Conservation (phyloP, 2,329 filamentous ascomycete species). For the Xylariales sp. region DNA sequence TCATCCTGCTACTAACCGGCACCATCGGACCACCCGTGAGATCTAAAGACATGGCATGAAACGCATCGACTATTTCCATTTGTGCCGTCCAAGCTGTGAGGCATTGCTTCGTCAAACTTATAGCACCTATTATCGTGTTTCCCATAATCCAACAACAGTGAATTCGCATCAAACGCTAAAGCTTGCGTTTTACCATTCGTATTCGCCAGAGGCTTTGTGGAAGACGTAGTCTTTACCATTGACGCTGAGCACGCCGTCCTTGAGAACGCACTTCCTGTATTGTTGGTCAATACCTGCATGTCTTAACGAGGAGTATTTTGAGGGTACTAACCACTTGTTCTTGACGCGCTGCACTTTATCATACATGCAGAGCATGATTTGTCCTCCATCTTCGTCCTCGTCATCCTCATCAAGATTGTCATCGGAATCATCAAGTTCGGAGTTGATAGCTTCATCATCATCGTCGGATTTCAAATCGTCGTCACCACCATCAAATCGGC, state of each 20-base stretch:
- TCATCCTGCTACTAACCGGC: no score
- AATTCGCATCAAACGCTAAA: no score
- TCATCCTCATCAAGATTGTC: slow-evolving; percentile 81
- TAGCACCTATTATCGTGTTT: no score
- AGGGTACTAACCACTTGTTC: slow-evolving; percentile 83
- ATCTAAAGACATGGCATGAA: no score
- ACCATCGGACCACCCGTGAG: no score
- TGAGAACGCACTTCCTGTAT: slow-evolving; percentile 89
- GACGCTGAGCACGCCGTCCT: slow-evolving; percentile 91
- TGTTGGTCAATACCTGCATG: slow-evolving; percentile 14
- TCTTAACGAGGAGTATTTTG: no score
- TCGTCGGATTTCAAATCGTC: slow-evolving; percentile 63
- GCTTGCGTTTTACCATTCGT: slow-evolving; percentile 96
- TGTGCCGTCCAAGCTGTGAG: no score
- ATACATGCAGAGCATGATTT: slow-evolving; percentile 98
- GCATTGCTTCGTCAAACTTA: no score
- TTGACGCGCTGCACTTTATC: slow-evolving; percentile 99
- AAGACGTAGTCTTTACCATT: slow-evolving; percentile 97
- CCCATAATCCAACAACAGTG: no score
- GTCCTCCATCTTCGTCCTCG: slow-evolving; percentile 78
- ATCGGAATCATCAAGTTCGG: slow-evolving; percentile 91
- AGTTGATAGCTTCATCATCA: slow-evolving; percentile 97
- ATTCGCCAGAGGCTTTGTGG: slow-evolving; percentile 95
- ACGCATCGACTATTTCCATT: no score
- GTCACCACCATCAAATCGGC: slow-evolving; percentile 60